Conservation (phyloP, 192 early-diverging fungal genomes). For the Phlyctochytrium arcticum region DNA sequence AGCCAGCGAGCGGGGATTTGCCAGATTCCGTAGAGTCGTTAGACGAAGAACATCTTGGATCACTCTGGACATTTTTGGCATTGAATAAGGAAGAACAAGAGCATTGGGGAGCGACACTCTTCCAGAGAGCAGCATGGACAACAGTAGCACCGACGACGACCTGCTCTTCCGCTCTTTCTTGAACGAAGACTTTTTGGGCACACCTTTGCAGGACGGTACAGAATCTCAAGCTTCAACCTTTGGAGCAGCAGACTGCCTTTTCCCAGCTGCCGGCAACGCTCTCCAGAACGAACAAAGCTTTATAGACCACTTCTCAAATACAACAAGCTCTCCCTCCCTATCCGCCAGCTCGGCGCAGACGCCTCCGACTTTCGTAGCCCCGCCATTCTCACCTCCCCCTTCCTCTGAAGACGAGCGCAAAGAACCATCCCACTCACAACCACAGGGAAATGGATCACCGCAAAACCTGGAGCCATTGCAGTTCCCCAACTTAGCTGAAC, state of each 20-base stretch:
- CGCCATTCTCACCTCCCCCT: no score
- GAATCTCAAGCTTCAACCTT: not conserved
- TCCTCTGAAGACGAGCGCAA: slow-evolving; percentile 10
- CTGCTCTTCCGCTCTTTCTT: slow-evolving; percentile 24
- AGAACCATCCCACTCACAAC: no score
- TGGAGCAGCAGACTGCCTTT: not conserved
- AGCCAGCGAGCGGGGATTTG: no score
- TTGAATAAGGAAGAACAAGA: no score
- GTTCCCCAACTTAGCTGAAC: not conserved
- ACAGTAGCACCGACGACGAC: no score
- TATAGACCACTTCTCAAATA: not conserved
- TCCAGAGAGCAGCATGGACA: no score
- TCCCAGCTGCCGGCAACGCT: not conserved
- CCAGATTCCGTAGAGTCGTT: no score
- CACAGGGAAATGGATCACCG: no score
- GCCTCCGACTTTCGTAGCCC: slow-evolving; percentile 2
- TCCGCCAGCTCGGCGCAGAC: not conserved
- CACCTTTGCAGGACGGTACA: not conserved
- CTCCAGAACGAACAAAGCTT: not conserved
- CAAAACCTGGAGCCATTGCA: slow-evolving; percentile 11
- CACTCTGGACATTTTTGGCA: no score
- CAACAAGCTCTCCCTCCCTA: not conserved
- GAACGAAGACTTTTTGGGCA: slow-evolving; percentile 14
- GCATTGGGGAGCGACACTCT: no score
- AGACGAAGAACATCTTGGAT: no score